Evolutionary conservation across 495 filamentous ascomycete species (phyloP).

Genomic region (Hypomontagnella submonticulosa): DNA sequence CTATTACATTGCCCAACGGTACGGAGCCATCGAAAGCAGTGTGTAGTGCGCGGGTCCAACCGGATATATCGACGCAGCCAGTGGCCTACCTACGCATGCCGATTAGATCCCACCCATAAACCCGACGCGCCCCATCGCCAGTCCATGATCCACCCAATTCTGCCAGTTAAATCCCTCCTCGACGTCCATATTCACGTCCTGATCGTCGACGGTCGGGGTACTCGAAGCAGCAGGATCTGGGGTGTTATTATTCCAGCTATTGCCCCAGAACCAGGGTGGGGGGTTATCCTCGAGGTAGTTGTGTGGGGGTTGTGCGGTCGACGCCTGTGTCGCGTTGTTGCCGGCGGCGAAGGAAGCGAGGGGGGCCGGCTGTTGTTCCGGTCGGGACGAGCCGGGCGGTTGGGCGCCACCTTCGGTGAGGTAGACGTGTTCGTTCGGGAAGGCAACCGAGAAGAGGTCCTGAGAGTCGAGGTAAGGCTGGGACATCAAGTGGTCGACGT

Average conservation of each 20-base stretch:
- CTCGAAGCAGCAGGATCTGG: conserved; percentile 15
- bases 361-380: conserved; percentile 19
- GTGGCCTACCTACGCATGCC: neutral
- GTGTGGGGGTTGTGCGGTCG: conserved; percentile 19
- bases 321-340: conserved; percentile 1
- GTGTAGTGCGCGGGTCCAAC: neutral
- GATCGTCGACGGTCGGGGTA: conserved; percentile 39
- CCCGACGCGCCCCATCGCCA: conserved; percentile 43
- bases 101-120: conserved; percentile 46
- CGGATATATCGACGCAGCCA: neutral
- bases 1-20: no score
- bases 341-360: conserved; percentile 23
- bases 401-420: conserved; percentile 32
- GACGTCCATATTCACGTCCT: conserved; percentile 55
- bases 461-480: conserved; percentile 49
- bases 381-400: conserved; percentile 17
- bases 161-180: conserved; percentile 61
- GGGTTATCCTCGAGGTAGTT: conserved; percentile 48
- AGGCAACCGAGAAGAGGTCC: conserved; percentile 41
- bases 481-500: conserved; percentile 50
- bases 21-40: neutral
- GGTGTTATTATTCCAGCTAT: conserved; percentile 21
- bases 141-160: conserved; percentile 56
- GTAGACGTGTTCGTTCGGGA: conserved; percentile 28
- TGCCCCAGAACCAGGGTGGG: conserved; percentile 59